These are phyloP conservation scores for Alternaria sp. DNA, from an alignment of 2,329 filamentous ascomycete species.

Conservation along the genomic window DNA sequence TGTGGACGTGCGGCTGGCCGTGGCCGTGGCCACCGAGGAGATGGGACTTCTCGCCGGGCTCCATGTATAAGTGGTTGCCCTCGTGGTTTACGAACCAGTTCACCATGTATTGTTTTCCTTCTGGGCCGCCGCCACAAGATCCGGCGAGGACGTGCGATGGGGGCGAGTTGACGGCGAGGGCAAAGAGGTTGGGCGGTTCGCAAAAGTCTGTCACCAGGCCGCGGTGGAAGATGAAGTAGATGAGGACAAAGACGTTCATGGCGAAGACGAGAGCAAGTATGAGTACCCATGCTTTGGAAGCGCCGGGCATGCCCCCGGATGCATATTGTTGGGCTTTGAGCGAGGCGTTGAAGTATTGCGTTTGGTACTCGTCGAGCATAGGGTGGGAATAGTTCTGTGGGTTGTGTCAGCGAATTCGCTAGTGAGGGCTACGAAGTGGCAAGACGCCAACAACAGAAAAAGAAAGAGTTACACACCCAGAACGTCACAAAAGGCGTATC, in stretches of 20 bases:
- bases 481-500: conserved; percentile 66
- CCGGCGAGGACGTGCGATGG: conserved; percentile 60
- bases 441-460: not conserved
- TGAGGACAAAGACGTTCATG: conserved; percentile 69
- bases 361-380: conserved; percentile 53
- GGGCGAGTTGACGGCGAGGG: conserved; percentile 71
- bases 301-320: conserved; percentile 65
- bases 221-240: conserved; percentile 65
- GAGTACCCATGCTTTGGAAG: conserved; percentile 71
- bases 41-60: conserved; percentile 47
- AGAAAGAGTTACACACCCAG: conserved; percentile 39
- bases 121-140: conserved; percentile 63
- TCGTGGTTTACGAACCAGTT: conserved; percentile 56
- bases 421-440: not conserved
- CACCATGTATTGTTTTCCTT: conserved; percentile 56
- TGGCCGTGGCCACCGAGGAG: conserved; percentile 17
- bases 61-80: conserved; percentile 62
- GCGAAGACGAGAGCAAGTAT: conserved; percentile 70
- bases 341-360: conserved; percentile 68
- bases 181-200: conserved; percentile 77
- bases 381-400: conserved; percentile 47
- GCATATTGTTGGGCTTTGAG: conserved; percentile 72
- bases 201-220: conserved; percentile 78
- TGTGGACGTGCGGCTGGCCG: conserved; percentile 15
- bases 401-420: conserved; percentile 21